These are phyloP conservation scores for Solanum rostratum DNA, from an alignment of 257 asterid species.

Conservation along the genomic window DNA sequence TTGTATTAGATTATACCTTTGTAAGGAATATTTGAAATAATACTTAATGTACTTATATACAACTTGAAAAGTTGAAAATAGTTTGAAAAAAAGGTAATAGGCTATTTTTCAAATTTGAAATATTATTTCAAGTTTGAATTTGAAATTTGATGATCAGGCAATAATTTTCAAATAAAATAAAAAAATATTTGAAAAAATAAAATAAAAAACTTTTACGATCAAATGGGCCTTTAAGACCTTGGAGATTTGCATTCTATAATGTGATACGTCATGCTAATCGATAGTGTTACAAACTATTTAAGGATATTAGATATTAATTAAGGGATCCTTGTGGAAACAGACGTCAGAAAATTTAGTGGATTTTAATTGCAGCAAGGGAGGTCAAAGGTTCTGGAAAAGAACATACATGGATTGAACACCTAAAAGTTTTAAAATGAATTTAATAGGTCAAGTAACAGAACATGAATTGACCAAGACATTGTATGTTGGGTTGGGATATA, in stretches of 20 bases:
- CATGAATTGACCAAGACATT: background rate
- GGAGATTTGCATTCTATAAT: background rate
- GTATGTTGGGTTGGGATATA: background rate
- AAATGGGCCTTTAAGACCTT: background rate
- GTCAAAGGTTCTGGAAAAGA: background rate
- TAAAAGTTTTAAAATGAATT: background rate
- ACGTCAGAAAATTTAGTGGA: background rate
- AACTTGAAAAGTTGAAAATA: background rate
- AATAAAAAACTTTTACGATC: background rate
- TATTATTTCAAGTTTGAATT: background rate
- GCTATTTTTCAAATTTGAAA: background rate
- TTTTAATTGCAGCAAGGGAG: background rate
- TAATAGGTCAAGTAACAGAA: background rate
- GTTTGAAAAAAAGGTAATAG: background rate
- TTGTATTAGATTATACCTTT: background rate
- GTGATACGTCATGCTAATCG: background rate
- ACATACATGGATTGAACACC: background rate
- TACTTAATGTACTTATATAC: background rate
- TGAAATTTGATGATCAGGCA: background rate
- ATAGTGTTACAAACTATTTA: background rate
- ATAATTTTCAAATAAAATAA: background rate
- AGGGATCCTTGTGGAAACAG: background rate
- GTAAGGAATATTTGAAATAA: background rate
- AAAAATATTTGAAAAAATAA: background rate
- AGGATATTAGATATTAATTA: background rate